phyloP scores from a whole-genome alignment of 371 early-diverging fungal species.

The Funneliformis caledonium region DNA sequence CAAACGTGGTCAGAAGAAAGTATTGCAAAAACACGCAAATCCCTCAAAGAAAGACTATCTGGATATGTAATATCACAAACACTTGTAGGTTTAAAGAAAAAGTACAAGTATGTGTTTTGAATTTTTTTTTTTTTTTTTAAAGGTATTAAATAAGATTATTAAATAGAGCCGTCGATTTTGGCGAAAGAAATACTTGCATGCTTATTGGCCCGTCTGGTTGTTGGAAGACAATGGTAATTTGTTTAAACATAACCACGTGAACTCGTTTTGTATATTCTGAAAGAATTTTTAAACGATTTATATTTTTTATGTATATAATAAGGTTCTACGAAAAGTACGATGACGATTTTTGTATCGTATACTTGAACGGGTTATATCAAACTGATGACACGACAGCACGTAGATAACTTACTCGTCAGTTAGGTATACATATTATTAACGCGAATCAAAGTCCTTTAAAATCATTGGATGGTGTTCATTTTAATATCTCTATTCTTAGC shows the following conservation, averaged over 20 bases:
- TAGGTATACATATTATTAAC: constrained; percentile 51
- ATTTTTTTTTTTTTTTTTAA: not conserved
- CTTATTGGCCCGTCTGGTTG: constrained; percentile 77
- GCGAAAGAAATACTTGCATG: constrained; percentile 81
- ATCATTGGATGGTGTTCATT: constrained; percentile 47
- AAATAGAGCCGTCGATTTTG: constrained; percentile 42
- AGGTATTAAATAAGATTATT: not conserved
- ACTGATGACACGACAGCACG: constrained; percentile 82
- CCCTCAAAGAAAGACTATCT: constrained; percentile 48
- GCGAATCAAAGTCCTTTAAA: not conserved
- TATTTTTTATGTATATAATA: not conserved
- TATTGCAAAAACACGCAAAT: constrained; percentile 17
- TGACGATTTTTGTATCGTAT: constrained; percentile 66
- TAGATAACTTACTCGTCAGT: constrained; percentile 80
- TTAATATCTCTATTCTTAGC: not conserved
- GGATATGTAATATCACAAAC: constrained; percentile 51
- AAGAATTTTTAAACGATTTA: not conserved
- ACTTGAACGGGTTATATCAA: constrained; percentile 82
- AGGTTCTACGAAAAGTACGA: constrained; percentile 43
- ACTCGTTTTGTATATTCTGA: not conserved
- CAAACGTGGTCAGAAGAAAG: not conserved
- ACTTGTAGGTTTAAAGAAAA: constrained; percentile 63
- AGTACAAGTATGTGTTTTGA: constrained; percentile 55
- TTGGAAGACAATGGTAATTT: constrained; percentile 64
- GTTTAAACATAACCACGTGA: too few relatives aligned